A percentile compares a stretch with the other conserved stretches of the same genome.
These are phyloP conservation scores for Mrakia hoshinonis DNA, from an alignment of 768 basidiomycete genomes.

Conservation along the genomic window DNA sequence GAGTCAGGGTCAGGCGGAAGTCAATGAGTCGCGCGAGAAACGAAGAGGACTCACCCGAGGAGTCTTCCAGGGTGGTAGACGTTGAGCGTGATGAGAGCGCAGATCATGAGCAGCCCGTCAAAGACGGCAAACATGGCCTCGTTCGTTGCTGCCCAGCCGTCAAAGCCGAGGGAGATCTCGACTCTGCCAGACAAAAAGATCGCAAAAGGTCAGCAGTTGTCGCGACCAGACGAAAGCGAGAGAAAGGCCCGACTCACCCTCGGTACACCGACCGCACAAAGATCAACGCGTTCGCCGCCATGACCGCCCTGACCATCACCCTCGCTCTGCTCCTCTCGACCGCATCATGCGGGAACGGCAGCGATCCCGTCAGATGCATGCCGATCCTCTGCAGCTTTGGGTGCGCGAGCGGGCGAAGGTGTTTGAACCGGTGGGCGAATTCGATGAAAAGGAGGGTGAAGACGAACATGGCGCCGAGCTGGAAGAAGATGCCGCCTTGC, in stretches of 20 bases:
- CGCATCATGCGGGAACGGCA: background rate
- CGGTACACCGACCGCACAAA: background rate
- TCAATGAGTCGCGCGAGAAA: too few species aligned
- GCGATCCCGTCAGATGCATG: background rate
- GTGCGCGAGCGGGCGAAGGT: background rate
- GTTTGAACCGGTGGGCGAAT: background rate
- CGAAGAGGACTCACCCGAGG: background rate
- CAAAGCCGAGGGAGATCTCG: background rate
- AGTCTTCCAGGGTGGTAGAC: background rate
- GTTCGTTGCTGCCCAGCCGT: conserved; percentile 54
- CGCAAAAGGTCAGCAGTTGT: background rate
- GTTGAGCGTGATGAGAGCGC: conserved; percentile 49
- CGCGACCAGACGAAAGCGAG: background rate
- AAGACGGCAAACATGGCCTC: conserved; percentile 62
- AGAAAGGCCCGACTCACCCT: background rate
- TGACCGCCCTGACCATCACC: background rate
- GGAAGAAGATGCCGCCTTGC: background rate
- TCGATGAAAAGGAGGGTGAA: background rate
- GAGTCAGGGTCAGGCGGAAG: too few species aligned
- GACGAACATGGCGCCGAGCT: background rate
- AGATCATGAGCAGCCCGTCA: conserved; percentile 63
- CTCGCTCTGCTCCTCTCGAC: background rate
- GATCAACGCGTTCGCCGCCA: background rate
- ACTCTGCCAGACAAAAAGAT: background rate
- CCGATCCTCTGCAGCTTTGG: background rate